Evolutionary conservation across 352 stramenopile species (phyloP).

Genomic region (Nothophytophthora sp.): DNA sequence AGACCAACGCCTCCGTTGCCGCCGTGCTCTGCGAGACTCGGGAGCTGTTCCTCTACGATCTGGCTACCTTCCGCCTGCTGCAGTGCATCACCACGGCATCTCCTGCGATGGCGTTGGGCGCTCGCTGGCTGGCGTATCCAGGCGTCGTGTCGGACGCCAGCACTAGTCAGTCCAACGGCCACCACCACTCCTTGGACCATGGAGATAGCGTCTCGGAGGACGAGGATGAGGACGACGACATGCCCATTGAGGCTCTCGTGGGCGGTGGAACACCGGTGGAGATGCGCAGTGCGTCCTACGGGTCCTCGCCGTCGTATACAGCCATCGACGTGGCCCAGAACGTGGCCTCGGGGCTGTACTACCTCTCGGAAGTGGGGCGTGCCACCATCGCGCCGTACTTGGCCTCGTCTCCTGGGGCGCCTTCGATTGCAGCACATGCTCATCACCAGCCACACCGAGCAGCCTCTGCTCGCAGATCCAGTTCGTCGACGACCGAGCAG

Average conservation of each 20-base stretch:
- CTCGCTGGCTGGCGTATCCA: slow-evolving; percentile 73
- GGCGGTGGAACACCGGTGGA: slow-evolving; percentile 26
- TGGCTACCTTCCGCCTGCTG: slow-evolving; percentile 45
- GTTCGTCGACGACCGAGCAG: slow-evolving; percentile 9
- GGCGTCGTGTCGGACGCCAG: slow-evolving; percentile 32
- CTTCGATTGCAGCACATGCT: slow-evolving; percentile 7
- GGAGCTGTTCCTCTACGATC: slow-evolving; percentile 69
- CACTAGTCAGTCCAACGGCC: slow-evolving; percentile 7
- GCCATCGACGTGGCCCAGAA: slow-evolving; percentile 87
- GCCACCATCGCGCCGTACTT: slow-evolving; percentile 76
- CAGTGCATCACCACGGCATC: slow-evolving; percentile 52
- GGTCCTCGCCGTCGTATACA: slow-evolving; percentile 52
- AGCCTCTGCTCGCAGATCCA: slow-evolving; percentile 11
- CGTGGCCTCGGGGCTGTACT: slow-evolving; percentile 87
- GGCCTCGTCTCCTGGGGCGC: slow-evolving; percentile 58
- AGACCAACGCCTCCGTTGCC: slow-evolving; percentile 54
- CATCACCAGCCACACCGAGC: slow-evolving; percentile 13
- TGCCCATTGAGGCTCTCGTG: slow-evolving; percentile 43
- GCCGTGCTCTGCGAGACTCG: slow-evolving; percentile 69
- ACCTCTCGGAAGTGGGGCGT: slow-evolving; percentile 68
- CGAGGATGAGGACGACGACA: slow-evolving; percentile 21
- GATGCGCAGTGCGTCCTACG: slow-evolving; percentile 21
- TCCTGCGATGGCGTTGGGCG: slow-evolving; percentile 63
- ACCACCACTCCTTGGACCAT: slow-evolving; percentile 23
- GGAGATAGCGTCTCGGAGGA: slow-evolving; percentile 54